These are phyloP conservation scores for Borealophlyctis nickersoniae DNA, from an alignment of 192 early-diverging fungal genomes.

Conservation along the genomic window DNA sequence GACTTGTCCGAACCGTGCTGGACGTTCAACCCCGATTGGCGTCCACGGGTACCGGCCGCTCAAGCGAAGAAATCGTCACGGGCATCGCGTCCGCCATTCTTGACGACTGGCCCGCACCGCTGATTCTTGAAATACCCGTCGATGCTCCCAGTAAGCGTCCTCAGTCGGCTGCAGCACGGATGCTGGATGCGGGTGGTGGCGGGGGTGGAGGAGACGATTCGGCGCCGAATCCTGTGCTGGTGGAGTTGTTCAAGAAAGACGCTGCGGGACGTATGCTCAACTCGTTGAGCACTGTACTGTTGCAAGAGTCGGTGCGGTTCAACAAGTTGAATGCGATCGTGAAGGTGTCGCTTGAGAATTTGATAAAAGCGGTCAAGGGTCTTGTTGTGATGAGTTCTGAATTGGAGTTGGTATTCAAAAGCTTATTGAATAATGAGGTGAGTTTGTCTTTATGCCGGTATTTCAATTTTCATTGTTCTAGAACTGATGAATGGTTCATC, in stretches of 20 bases:
- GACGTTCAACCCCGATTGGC: constrained; percentile 57
- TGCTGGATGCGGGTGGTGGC: constrained; percentile 3
- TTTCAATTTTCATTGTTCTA: background rate
- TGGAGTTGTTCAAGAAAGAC: constrained; percentile 51
- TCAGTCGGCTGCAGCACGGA: constrained; percentile 2
- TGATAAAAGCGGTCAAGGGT: constrained; percentile 59
- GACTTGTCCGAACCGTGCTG: constrained; percentile 50
- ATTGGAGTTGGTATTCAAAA: constrained; percentile 53
- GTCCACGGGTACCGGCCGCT: constrained; percentile 40
- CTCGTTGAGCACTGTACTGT: constrained; percentile 53
- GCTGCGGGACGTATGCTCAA: constrained; percentile 54
- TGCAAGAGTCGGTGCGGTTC: constrained; percentile 52
- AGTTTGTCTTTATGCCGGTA: background rate
- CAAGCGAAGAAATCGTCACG: constrained; percentile 51
- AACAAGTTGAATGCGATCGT: constrained; percentile 52
- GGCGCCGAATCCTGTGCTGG: constrained; percentile 24
- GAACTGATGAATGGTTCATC: background rate
- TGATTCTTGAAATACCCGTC: constrained; percentile 42
- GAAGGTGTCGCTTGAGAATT: constrained; percentile 36
- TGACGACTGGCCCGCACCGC: constrained; percentile 41
- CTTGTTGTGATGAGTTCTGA: constrained; percentile 61
- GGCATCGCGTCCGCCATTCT: constrained; percentile 46
- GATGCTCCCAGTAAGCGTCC: constrained; percentile 13
- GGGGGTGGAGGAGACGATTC: background rate
- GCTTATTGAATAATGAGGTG: constrained; percentile 58